phyloP scores from a whole-genome alignment of 306 rosid species.

The Argentina anserina region DNA sequence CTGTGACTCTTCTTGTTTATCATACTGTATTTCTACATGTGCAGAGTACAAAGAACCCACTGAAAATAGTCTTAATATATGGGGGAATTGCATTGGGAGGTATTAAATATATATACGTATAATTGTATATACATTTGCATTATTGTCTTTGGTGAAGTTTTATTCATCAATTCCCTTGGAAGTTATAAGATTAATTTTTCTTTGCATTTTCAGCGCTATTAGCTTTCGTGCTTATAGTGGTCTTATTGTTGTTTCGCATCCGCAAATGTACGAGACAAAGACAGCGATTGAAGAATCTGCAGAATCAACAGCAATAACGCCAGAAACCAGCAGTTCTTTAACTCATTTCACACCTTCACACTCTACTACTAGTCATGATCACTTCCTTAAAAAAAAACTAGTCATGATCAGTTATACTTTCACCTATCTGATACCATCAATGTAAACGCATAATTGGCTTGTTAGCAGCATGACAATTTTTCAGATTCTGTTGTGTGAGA shows the following conservation, averaged over 20 bases:
- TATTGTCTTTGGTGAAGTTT: not conserved
- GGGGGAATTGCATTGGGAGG: conserved; percentile 1
- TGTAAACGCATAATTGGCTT: too few relatives aligned
- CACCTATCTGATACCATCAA: too few relatives aligned
- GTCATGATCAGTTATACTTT: too few relatives aligned
- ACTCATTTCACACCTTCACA: too few relatives aligned
- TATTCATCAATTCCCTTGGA: not conserved
- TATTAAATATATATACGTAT: not conserved
- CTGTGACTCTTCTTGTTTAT: not conserved
- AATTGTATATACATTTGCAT: not conserved
- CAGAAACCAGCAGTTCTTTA: not conserved
- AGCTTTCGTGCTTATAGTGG: not conserved
- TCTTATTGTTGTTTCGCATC: not conserved
- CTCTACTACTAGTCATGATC: too few relatives aligned
- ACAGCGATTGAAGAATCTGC: not conserved
- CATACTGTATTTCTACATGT: not conserved
- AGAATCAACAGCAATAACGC: not conserved
- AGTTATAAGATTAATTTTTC: not conserved
- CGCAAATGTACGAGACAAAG: not conserved
- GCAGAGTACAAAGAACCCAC: conserved; percentile 1
- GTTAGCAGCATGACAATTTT: too few relatives aligned
- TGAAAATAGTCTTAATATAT: not conserved
- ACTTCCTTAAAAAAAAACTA: too few relatives aligned
- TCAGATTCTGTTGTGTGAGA: too few relatives aligned
- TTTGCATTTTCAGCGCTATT: not conserved